phyloP scores from a whole-genome alignment of 805 yeast species.

The Spathaspora gorwiae region DNA sequence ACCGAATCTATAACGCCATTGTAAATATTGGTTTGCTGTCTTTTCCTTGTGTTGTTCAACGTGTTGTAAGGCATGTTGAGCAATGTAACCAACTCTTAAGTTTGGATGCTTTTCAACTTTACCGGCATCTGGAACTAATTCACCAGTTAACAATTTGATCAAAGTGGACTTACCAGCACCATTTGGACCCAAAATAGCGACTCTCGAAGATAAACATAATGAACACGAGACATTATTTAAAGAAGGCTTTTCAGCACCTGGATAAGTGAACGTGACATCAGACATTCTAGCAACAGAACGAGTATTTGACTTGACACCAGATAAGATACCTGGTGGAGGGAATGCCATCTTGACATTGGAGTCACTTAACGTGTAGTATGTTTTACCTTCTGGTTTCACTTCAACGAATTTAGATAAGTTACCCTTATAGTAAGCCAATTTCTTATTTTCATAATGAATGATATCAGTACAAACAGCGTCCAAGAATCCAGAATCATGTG shows the following conservation, averaged over 20 bases:
- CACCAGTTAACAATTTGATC: conserved; percentile 90
- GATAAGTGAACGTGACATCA: conserved; percentile 82
- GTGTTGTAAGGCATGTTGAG: conserved; percentile 97
- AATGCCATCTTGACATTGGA: conserved; percentile 92
- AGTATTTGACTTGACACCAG: conserved; percentile 95
- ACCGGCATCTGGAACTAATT: conserved; percentile 79
- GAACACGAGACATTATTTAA: conserved; percentile 77
- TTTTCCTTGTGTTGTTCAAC: conserved; percentile 96
- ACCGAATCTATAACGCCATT: conserved; percentile 97
- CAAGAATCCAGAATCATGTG: conserved; percentile 96
- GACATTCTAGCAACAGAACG: conserved; percentile 88
- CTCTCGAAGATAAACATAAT: conserved; percentile 92
- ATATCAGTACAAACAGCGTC: conserved; percentile 96
- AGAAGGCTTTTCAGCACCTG: conserved; percentile 84
- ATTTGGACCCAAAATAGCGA: conserved; percentile 94
- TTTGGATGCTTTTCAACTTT: conserved; percentile 97
- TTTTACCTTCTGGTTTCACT: conserved; percentile 91
- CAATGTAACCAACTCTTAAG: conserved; percentile 96
- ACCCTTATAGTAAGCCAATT: conserved; percentile 93
- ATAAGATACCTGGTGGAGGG: conserved; percentile 96
- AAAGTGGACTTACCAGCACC: conserved; percentile 99
- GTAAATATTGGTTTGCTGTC: conserved; percentile 95
- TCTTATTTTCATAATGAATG: conserved; percentile 92
- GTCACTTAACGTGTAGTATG: conserved; percentile 91
- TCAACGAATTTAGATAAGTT: conserved; percentile 88